Evolutionary conservation across 2,329 filamentous ascomycete species (phyloP).

Genomic region (Whalleya microplaca): DNA sequence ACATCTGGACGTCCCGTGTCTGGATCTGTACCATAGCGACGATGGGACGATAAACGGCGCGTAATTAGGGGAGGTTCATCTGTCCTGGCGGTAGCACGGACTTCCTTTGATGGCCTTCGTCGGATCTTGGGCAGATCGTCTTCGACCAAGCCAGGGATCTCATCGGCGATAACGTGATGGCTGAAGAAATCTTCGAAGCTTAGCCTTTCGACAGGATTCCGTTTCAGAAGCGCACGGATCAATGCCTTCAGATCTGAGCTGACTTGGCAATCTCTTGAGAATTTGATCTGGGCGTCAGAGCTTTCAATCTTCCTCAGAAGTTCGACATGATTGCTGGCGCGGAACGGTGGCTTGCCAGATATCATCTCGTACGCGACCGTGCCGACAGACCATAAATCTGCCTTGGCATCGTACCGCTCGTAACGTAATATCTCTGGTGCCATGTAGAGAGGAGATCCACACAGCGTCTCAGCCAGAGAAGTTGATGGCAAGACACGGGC

Average conservation of each 20-base stretch:
- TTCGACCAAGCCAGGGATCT: conserved; percentile 80
- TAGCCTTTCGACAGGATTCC: conserved; percentile 82
- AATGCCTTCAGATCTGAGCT: conserved; percentile 79
- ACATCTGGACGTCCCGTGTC: conserved; percentile 41
- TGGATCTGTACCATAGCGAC: conserved; percentile 45
- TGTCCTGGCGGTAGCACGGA: conserved; percentile 35
- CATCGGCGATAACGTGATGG: conserved; percentile 70
- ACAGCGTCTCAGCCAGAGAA: conserved; percentile 92
- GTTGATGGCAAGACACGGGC: conserved; percentile 88
- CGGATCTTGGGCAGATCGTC: conserved; percentile 66
- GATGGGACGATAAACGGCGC: conserved; percentile 43
- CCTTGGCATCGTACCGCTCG: conserved; percentile 96
- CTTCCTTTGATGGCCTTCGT: conserved; percentile 40
- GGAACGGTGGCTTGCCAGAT: conserved; percentile 85
- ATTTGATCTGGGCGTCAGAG: conserved; percentile 82
- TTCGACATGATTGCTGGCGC: conserved; percentile 93
- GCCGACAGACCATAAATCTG: conserved; percentile 96
- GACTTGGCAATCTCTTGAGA: conserved; percentile 72
- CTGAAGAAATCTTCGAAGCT: conserved; percentile 86
- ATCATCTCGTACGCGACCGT: conserved; percentile 97
- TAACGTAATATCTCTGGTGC: conserved; percentile 96
- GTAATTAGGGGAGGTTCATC: conserved; percentile 36
- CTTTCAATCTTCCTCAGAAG: conserved; percentile 89
- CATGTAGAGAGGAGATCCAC: conserved; percentile 97
- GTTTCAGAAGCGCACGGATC: conserved; percentile 80